Evolutionary conservation across 805 yeast genomes (phyloP).

Genomic region (Sugiyamaella smithiae): DNA sequence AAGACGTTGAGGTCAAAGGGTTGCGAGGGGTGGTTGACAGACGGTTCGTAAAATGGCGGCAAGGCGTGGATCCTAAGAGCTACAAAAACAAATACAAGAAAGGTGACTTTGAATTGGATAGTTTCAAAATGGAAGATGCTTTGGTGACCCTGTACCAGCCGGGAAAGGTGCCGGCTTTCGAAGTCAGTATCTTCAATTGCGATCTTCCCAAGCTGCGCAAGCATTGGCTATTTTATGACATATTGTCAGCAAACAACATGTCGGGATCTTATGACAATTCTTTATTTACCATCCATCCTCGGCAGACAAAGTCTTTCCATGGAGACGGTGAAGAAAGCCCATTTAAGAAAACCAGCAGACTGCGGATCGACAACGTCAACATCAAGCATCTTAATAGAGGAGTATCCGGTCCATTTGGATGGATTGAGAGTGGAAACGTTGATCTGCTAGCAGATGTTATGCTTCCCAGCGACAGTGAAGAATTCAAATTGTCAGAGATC

Average conservation of each 20-base stretch:
- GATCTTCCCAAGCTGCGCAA: constrained; percentile 76
- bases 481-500: constrained; percentile 40
- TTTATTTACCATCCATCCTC: constrained; percentile 83
- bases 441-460: constrained; percentile 90
- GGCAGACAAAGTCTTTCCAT: constrained; percentile 49
- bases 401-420: constrained; percentile 87
- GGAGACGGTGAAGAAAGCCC: constrained; percentile 32
- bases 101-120: constrained; percentile 91
- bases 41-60: constrained; percentile 79
- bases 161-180: constrained; percentile 63
- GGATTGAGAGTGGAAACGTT: constrained; percentile 91
- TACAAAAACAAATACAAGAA: constrained; percentile 70
- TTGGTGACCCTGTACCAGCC: constrained; percentile 83
- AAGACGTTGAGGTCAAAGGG: constrained; percentile 77
- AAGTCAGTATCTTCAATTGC: constrained; percentile 83
- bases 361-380: constrained; percentile 79
- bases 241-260: constrained; percentile 76
- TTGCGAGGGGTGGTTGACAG: constrained; percentile 91
- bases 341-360: constrained; percentile 66
- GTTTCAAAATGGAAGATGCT: constrained; percentile 79
- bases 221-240: constrained; percentile 91
- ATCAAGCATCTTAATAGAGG: constrained; percentile 91
- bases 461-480: constrained; percentile 65
- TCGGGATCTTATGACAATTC: constrained; percentile 94
- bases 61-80: constrained; percentile 77